phyloP scores from a whole-genome alignment of 1,284 basidiomycete genomes.

The Trametes pubescens region DNA sequence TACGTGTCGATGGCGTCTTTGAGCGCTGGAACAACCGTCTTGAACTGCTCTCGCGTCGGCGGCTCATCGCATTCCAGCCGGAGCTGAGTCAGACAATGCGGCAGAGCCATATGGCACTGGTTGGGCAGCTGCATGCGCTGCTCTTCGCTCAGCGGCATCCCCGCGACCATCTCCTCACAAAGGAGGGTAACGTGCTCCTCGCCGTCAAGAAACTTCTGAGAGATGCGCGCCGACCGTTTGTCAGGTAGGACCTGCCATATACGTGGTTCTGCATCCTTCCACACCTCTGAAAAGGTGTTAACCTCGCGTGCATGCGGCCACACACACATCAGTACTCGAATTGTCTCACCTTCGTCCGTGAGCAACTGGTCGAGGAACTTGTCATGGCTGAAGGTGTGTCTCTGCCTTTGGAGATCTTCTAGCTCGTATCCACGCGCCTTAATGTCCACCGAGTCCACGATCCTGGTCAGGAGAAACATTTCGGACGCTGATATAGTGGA shows the following conservation, averaged over 20 bases:
- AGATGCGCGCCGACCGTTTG: not conserved
- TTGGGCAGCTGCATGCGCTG: not conserved
- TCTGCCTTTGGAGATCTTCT: not conserved
- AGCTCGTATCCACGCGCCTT: not conserved
- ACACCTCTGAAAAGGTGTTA: not conserved
- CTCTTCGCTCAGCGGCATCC: not conserved
- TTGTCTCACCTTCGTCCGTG: not conserved
- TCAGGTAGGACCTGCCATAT: not conserved
- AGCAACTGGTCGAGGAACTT: not conserved
- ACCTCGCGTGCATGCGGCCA: not conserved
- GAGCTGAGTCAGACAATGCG: not conserved
- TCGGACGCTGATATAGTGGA: not conserved
- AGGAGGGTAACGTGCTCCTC: not conserved
- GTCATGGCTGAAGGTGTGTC: not conserved
- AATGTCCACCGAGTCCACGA: not conserved
- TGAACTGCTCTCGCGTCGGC: not conserved
- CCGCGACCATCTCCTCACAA: not conserved
- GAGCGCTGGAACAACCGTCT: not conserved
- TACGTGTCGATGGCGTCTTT: not conserved
- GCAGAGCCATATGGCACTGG: not conserved
- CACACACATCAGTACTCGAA: not conserved
- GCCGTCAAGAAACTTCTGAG: not conserved
- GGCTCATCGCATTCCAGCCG: not conserved
- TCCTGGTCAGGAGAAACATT: not conserved
- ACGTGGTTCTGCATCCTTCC: not conserved